Evolutionary conservation across 2,329 filamentous ascomycete genomes (phyloP).

Genomic region (Epichloe bromicola): DNA sequence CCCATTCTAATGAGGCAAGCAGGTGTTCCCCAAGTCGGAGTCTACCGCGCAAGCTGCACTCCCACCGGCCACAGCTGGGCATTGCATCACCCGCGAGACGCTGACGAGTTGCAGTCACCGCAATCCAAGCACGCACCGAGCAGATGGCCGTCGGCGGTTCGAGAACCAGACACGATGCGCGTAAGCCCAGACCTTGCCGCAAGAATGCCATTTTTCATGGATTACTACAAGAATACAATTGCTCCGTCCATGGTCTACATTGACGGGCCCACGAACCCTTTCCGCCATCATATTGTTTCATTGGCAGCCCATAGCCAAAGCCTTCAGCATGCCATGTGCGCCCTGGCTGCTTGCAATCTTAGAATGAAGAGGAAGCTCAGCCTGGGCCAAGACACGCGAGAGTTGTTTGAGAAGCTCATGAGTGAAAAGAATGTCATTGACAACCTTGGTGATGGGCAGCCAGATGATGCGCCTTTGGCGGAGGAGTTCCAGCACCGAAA

Average conservation of each 20-base stretch:
- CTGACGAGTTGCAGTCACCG: slow-evolving; percentile 31
- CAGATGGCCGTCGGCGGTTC: slow-evolving; percentile 31
- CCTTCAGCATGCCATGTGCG: slow-evolving; percentile 85
- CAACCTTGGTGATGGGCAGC: slow-evolving; percentile 30
- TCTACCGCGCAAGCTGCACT: slow-evolving; percentile 36
- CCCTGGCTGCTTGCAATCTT: slow-evolving; percentile 76
- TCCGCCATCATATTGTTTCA: slow-evolving; percentile 67
- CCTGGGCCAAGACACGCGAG: slow-evolving; percentile 42
- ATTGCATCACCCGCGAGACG: slow-evolving; percentile 23
- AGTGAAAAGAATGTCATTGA: slow-evolving; percentile 33
- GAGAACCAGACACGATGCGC: slow-evolving; percentile 33
- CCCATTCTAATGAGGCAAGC: slow-evolving; percentile 24
- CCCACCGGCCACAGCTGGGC: slow-evolving; percentile 36
- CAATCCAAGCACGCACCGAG: slow-evolving; percentile 31
- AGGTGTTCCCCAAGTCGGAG: slow-evolving; percentile 40
- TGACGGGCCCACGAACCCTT: slow-evolving; percentile 76
- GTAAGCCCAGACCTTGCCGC: slow-evolving; percentile 53
- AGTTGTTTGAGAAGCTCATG: slow-evolving; percentile 34
- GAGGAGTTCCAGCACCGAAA: slow-evolving; percentile 76
- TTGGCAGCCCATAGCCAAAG: slow-evolving; percentile 67
- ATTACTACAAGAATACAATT: slow-evolving; percentile 88
- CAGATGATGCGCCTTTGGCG: slow-evolving; percentile 53
- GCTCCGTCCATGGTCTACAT: slow-evolving; percentile 86
- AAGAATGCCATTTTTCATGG: slow-evolving; percentile 77
- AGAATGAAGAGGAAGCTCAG: slow-evolving; percentile 67